Evolutionary conservation across 1,139 yeast species (phyloP).

Genomic region (Scheffersomyces stambukii): DNA sequence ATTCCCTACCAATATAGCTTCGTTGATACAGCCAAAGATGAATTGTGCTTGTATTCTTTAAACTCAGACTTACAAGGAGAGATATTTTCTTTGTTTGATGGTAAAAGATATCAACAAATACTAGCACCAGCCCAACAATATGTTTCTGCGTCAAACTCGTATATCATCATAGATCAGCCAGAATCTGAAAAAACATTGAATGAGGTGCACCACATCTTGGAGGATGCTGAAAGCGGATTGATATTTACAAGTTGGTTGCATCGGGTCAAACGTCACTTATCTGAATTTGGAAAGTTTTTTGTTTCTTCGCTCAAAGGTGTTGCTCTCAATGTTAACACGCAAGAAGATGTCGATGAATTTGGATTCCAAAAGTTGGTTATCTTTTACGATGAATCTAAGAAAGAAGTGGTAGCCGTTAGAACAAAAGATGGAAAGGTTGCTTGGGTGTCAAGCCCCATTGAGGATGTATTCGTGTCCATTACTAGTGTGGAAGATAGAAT

Average conservation of each 20-base stretch:
- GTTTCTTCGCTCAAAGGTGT: conserved; percentile 6
- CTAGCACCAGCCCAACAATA: conserved; percentile 8
- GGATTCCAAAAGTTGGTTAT: conserved; percentile 35
- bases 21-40: conserved; percentile 6
- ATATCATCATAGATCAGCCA: conserved; percentile 24
- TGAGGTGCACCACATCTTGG: conserved; percentile 28
- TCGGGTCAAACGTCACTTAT: conserved; percentile 31
- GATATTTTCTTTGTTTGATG: conserved; percentile 11
- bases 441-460: conserved; percentile 21
- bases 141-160: conserved; percentile 6
- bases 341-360: conserved; percentile 8
- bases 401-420: conserved; percentile 26
- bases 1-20: conserved; percentile 8
- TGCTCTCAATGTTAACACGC: conserved; percentile 1
- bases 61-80: conserved; percentile 8
- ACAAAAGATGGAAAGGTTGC: conserved; percentile 23
- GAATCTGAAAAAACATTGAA: conserved; percentile 23
- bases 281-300: conserved; percentile 28
- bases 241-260: conserved; percentile 25
- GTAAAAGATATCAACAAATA: conserved; percentile 7
- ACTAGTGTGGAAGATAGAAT: conserved; percentile 16
- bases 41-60: conserved; percentile 9
- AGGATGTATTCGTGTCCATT: conserved; percentile 14
- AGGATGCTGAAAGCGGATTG: conserved; percentile 22
- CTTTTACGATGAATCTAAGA: conserved; percentile 19